Evolutionary conservation across 306 rosid species (phyloP).

Genomic region (Pyrus pyrifolia): DNA sequence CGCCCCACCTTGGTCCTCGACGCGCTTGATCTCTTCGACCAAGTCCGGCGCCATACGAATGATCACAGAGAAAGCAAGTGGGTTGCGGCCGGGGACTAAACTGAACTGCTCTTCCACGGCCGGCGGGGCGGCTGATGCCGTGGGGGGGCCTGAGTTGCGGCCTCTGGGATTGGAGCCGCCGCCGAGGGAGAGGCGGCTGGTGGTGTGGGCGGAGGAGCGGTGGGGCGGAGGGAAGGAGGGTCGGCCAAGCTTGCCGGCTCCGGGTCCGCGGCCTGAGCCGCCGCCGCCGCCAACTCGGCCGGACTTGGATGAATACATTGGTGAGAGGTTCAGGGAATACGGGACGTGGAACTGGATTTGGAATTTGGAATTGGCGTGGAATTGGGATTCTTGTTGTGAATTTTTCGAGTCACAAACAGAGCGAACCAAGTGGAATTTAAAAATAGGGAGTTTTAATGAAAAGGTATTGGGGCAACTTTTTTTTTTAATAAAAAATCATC

Average conservation of each 20-base stretch:
- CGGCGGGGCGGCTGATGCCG: conserved; percentile 27
- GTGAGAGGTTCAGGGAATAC: background rate
- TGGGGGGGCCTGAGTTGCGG: conserved; percentile 26
- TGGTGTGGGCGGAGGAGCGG: conserved; percentile 35
- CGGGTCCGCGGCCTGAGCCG: conserved; percentile 41
- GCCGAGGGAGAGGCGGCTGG: conserved; percentile 52
- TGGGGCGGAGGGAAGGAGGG: conserved; percentile 49
- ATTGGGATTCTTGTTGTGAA: background rate
- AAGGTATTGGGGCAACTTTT: too few relatives aligned
- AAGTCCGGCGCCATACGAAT: conserved; percentile 75
- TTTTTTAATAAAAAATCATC: too few relatives aligned
- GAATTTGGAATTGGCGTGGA: conserved; percentile 11
- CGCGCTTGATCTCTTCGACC: conserved; percentile 92
- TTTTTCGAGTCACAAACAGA: background rate
- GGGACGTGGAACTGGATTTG: too few relatives aligned
- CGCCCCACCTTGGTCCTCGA: conserved; percentile 73
- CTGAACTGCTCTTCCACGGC: conserved; percentile 71
- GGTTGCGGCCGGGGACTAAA: conserved; percentile 57
- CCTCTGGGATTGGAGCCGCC: conserved; percentile 24
- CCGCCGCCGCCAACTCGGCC: conserved; percentile 53
- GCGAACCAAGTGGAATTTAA: background rate
- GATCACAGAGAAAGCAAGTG: conserved; percentile 77
- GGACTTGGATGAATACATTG: conserved; percentile 75
- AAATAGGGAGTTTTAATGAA: too few relatives aligned
- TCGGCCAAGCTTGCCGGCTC: conserved; percentile 43